Evolutionary conservation across 2,329 filamentous ascomycete genomes (phyloP), one percentile per base, ranked within the genome.

Genomic region (Onygenales sp.): DNA sequence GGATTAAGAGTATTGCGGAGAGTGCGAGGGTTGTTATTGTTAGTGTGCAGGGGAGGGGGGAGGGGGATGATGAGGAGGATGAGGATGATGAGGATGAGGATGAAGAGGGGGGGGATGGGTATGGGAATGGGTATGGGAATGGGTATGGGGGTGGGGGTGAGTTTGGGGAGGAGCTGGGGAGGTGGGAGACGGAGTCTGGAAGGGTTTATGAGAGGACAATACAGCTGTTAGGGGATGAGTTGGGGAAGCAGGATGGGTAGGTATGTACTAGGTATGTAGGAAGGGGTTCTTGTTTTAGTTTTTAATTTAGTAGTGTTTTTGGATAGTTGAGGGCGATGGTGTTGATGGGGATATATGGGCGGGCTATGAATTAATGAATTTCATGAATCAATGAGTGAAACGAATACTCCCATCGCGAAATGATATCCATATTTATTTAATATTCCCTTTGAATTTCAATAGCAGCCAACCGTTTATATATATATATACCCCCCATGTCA

Each of bases 161-260:
- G 21, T 62, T 61, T 50, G 62, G 62, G 6, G 67, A 70, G 36
- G 65, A 69, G 32, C 55, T 61, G 6, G 64, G 64, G 11, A 60
- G 60, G 37, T 76, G 75, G 59, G 78, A 87, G 58, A 82, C 91
- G 77, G 84, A 86, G 58, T 81, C 87, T 49, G 87, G 84, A 0
- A 79, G 78, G 57, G 83, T 94, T 2, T 95, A 93, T 70, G 87
- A 93, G 66, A 79, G 79, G 61, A 93, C 88, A 0, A 80, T 95
- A 58, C 79, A 88, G 40, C 78, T 87, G 63, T 69, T 95, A 11
- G 88, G 86, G 0, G 83, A 85, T 62, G 76, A 80, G 9, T 69
- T 93, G 32, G 84, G 80, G 45, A 58, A 54, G 40, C 56, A 58
- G 48, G 54, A 53, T 13, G 42, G 45, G 34, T 48, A 37, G 32